phyloP scores from a whole-genome alignment of 2,329 filamentous ascomycete genomes.

The Fonsecaea nubica region DNA sequence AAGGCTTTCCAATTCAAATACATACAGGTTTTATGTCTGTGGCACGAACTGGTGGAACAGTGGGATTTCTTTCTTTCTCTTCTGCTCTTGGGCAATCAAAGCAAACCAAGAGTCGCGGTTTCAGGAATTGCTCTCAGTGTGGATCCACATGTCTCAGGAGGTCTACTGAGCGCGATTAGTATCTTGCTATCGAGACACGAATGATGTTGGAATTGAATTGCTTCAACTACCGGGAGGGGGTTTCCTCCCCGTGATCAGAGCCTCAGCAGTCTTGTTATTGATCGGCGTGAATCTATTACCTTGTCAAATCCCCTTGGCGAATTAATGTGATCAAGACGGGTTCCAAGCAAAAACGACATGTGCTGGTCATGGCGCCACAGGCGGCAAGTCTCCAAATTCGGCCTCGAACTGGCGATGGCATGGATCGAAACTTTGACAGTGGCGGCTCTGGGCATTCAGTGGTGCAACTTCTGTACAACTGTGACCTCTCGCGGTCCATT shows the following conservation, averaged over 20 bases:
- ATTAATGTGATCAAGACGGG: neutral
- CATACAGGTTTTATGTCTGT: slow-evolving; percentile 26
- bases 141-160: slow-evolving; percentile 6
- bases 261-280: neutral
- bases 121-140: neutral
- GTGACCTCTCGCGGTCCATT: neutral
- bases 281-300: neutral
- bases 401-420: neutral
- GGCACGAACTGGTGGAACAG: slow-evolving; percentile 3
- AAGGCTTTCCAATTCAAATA: slow-evolving; percentile 9
- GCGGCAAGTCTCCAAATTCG: neutral
- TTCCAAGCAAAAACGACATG: neutral
- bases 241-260: neutral
- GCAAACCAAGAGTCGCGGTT: neutral
- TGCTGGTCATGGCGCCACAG: neutral
- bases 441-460: neutral
- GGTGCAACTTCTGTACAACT: neutral
- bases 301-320: neutral
- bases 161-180: neutral
- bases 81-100: neutral
- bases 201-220: neutral
- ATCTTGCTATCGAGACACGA: neutral
- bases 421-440: neutral
- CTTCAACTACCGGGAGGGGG: neutral
- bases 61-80: slow-evolving; percentile 5